A percentile compares a stretch with the other conserved stretches of the same genome.
These are phyloP conservation scores for Fusarium miscanthi DNA, from an alignment of 2,329 filamentous ascomycete species.

Conservation along the genomic window DNA sequence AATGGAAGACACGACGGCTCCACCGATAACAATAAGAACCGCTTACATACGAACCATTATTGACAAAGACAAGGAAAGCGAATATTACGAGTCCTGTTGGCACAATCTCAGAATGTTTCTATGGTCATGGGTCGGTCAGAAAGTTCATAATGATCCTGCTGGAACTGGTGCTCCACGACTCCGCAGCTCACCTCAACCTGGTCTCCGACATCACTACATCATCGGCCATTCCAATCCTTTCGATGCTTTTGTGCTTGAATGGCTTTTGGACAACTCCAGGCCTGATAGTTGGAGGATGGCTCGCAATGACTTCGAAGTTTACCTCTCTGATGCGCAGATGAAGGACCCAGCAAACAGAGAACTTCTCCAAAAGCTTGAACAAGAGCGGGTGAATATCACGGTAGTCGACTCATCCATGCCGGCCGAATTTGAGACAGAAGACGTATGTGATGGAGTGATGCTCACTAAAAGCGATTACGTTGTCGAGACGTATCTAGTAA, in stretches of 20 bases:
- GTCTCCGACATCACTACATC: background rate
- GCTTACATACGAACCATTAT: background rate
- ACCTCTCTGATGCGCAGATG: background rate
- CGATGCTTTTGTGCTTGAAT: background rate
- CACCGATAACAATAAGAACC: background rate
- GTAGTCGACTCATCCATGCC: background rate
- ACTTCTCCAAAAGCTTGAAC: background rate
- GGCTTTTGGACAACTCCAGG: background rate
- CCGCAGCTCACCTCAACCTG: background rate
- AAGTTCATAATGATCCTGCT: background rate
- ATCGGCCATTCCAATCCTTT: background rate
- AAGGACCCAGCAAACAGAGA: background rate
- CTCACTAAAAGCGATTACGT: background rate
- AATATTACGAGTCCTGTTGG: background rate
- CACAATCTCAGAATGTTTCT: background rate
- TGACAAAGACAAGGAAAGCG: background rate
- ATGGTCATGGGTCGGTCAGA: background rate
- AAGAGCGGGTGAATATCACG: background rate
- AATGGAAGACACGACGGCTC: background rate
- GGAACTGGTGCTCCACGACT: background rate
- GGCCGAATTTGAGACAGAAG: background rate
- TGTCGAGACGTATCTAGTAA: background rate
- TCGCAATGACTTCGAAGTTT: background rate
- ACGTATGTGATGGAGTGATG: constrained; percentile 1
- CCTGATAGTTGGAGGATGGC: background rate